A percentile compares a stretch with the other conserved stretches of the same genome.
phyloP scores from a whole-genome alignment of 164 flowering plant species.

The Vitis labrusca region DNA sequence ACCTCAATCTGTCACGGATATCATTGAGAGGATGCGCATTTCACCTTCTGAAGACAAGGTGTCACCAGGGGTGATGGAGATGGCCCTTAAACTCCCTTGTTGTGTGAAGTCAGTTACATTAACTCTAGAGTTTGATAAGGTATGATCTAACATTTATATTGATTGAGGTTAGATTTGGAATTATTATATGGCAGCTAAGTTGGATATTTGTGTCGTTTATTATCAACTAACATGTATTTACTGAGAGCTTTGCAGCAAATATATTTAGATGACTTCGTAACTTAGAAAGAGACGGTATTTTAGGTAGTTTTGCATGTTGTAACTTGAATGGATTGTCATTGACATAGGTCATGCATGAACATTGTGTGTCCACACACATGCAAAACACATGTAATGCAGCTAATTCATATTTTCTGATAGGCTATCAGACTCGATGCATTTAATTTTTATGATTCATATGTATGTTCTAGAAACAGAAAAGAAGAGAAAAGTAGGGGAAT shows the following conservation, averaged over 20 bases:
- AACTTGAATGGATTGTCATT: too few species aligned
- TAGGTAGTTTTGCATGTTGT: too few species aligned
- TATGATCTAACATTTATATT: constrained; percentile 21
- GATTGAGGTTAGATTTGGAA: neutral
- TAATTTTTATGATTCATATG: too few species aligned
- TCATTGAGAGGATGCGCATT: constrained; percentile 63
- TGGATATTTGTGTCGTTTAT: neutral
- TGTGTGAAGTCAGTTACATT: constrained; percentile 56
- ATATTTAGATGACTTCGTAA: neutral
- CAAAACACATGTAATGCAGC: too few species aligned
- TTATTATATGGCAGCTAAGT: neutral
- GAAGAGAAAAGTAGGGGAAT: too few species aligned
- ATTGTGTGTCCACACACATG: too few species aligned
- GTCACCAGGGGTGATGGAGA: constrained; percentile 87
- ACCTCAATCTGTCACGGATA: constrained; percentile 32
- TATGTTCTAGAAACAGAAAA: too few species aligned
- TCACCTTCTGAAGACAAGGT: constrained; percentile 95
- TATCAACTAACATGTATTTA: neutral
- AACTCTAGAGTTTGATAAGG: constrained; percentile 90
- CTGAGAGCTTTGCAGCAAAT: neutral
- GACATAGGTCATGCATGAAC: too few species aligned
- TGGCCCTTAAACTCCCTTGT: constrained; percentile 69
- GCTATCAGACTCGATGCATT: too few species aligned
- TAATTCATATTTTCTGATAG: too few species aligned
- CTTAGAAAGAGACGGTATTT: too few species aligned